Percentiles rank a stretch among this genome's conserved stretches.
Evolutionary conservation across 768 basidiomycete species (phyloP).

Genomic region (Royoungia palumana): DNA sequence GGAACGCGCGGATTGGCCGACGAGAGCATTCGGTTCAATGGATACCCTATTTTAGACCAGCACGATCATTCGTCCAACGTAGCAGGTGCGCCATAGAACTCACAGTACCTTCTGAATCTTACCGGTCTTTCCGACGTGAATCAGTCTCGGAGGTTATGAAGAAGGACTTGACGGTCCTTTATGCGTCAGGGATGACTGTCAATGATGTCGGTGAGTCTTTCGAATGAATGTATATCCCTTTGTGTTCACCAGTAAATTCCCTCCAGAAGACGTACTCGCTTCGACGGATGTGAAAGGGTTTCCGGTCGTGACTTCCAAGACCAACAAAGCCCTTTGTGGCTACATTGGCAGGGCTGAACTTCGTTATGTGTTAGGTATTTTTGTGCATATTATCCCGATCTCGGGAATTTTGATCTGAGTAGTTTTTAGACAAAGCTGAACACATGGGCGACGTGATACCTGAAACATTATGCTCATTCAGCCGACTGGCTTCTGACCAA

Average conservation of each 20-base stretch:
- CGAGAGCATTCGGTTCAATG: conserved; percentile 95
- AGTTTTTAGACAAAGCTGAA: conserved; percentile 61
- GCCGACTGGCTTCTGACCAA: conserved; percentile 44
- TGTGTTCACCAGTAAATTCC: background rate
- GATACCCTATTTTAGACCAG: conserved; percentile 95
- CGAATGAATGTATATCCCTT: background rate
- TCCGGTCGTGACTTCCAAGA: conserved; percentile 73
- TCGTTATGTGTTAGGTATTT: conserved; percentile 76
- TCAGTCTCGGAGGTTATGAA: conserved; percentile 90
- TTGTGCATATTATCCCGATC: background rate
- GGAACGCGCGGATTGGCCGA: conserved; percentile 95
- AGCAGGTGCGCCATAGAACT: conserved; percentile 55
- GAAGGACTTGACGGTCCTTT: conserved; percentile 68
- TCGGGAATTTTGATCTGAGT: background rate
- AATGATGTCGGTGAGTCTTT: conserved; percentile 68
- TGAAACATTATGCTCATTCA: conserved; percentile 74
- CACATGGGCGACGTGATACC: conserved; percentile 57
- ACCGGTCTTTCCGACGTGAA: conserved; percentile 2
- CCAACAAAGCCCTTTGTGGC: conserved; percentile 64
- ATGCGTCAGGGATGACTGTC: conserved; percentile 72
- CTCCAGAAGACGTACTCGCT: conserved; percentile 64
- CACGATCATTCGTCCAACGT: conserved; percentile 92
- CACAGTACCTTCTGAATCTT: conserved; percentile 2
- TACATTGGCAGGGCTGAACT: conserved; percentile 89
- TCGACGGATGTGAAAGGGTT: conserved; percentile 84